Conservation (phyloP, 2,329 filamentous ascomycete species). For the Westerdykella ornata region DNA sequence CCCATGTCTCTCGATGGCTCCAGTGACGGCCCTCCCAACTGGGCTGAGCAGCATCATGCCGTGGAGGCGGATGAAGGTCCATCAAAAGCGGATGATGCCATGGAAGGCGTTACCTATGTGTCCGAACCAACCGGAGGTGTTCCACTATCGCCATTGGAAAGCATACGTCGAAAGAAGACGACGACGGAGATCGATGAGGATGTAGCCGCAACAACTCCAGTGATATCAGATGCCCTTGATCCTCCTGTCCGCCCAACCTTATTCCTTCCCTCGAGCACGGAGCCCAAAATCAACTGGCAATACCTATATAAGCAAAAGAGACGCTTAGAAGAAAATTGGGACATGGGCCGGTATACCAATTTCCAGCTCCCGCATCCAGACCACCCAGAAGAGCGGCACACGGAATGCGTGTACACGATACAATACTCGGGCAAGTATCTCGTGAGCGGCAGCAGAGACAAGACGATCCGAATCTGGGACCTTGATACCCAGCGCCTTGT, state of each 20-base stretch:
- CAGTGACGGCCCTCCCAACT: slow-evolving; percentile 19
- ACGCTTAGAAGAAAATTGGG: slow-evolving; percentile 85
- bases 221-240: slow-evolving; percentile 8
- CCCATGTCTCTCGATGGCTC: slow-evolving; percentile 16
- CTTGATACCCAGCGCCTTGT: slow-evolving; percentile 73
- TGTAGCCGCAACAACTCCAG: slow-evolving; percentile 4
- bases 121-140: slow-evolving; percentile 1
- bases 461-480: slow-evolving; percentile 84
- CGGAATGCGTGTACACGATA: slow-evolving; percentile 89
- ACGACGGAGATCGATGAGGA: slow-evolving; percentile 6
- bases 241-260: slow-evolving; percentile 32
- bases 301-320: slow-evolving; percentile 85
- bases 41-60: slow-evolving; percentile 45
- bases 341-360: slow-evolving; percentile 69
- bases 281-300: slow-evolving; percentile 77
- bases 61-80: slow-evolving; percentile 43
- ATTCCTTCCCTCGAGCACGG: slow-evolving; percentile 29
- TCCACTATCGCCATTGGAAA: slow-evolving; percentile 6
- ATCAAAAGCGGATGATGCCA: slow-evolving; percentile 27
- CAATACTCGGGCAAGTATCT: slow-evolving; percentile 81
- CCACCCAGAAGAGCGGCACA: slow-evolving; percentile 73
- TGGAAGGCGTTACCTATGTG: slow-evolving; percentile 35
- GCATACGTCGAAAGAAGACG: slow-evolving; percentile 16
- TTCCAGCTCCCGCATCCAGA: slow-evolving; percentile 87
- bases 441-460: slow-evolving; percentile 88